Evolutionary conservation across 305 asterid species (phyloP), one percentile per base, ranked within the genome.

Genomic region (Withania somnifera): DNA sequence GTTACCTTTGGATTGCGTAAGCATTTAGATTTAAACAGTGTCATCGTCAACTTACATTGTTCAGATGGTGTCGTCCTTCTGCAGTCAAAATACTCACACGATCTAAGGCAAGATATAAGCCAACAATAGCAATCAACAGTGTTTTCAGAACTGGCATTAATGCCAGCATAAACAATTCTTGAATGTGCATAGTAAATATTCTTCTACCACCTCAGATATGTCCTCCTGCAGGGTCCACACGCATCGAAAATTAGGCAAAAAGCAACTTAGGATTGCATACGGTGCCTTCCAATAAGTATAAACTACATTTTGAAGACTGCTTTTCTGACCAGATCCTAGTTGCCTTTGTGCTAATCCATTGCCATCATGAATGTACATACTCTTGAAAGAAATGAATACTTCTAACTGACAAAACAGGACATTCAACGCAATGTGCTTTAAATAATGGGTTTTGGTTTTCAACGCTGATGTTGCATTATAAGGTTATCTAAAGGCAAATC

Each of bases 1-100:
- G 53, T 47, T 47, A 11, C 53, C 53, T 47, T 47, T 47, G 53
- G 13, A 47, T 47, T 47, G 15, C 7, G 6, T 13, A 11, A 47
- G 53, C 17, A 47, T 47, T 11, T 47, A 47, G 53, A 11, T 11
- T 45, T 45, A 45, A 45, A 14, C 78, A 22, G 54, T 83, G 17
- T 60, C 10, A 4, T 76, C 3, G 11, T n/a, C 19, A 75, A 51
- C 88, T 88, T 85, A 86, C 91, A 36, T 88, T 81, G 77, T 88
- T 88, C 77, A 88, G 80, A 81, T 88, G 89, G 67, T 88, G 88
- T 34, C 88, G 81, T 3, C 88, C 88, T 26, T 64, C 58, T 80
- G 85, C 82, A 52, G 75, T 61, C 85, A 88, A 78, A 76, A 88
- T 78, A 76, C 77, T 84, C n/a, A 86, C 53, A 47, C 71, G 84